A percentile compares a stretch with the other conserved stretches of the same genome.
Evolutionary conservation across 2,329 filamentous ascomycete genomes (phyloP).

Genomic region (Epichloe sylvatica): DNA sequence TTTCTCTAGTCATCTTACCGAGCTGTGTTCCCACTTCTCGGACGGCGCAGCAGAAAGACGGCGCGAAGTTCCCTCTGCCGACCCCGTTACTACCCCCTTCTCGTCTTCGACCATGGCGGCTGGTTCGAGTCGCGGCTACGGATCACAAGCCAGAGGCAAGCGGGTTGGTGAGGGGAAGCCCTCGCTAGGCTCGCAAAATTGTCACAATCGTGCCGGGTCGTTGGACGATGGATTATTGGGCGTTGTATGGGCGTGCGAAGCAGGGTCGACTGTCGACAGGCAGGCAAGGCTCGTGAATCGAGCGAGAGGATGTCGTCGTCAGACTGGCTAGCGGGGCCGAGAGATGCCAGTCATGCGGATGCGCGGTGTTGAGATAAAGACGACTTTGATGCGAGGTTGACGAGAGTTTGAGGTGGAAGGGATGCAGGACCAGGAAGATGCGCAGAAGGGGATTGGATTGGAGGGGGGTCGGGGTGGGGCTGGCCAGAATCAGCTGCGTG

Average conservation of each 20-base stretch:
- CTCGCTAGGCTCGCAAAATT: constrained; percentile 4
- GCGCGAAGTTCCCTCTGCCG: constrained; percentile 8
- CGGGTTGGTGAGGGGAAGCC: constrained; percentile 6
- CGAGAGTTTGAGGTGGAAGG: background rate
- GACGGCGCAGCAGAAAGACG: constrained; percentile 8
- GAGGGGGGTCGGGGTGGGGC: background rate
- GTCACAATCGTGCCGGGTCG: constrained; percentile 9
- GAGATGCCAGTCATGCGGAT: background rate
- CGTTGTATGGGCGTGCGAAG: no score
- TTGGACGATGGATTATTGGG: background rate
- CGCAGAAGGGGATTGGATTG: background rate
- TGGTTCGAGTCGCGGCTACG: background rate
- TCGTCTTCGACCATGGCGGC: constrained; percentile 18
- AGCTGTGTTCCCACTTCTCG: constrained; percentile 6
- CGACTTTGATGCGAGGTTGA: background rate
- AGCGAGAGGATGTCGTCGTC: background rate
- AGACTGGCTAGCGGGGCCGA: background rate
- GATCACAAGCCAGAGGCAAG: background rate
- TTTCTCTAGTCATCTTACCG: constrained; percentile 3
- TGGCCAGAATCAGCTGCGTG: background rate
- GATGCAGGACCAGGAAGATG: background rate
- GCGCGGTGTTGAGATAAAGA: background rate
- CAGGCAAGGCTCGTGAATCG: background rate
- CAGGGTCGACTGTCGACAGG: background rate
- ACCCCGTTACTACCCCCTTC: constrained; percentile 13